Evolutionary conservation across 1,284 basidiomycete species (phyloP).

Genomic region (Fomes fomentarius): DNA sequence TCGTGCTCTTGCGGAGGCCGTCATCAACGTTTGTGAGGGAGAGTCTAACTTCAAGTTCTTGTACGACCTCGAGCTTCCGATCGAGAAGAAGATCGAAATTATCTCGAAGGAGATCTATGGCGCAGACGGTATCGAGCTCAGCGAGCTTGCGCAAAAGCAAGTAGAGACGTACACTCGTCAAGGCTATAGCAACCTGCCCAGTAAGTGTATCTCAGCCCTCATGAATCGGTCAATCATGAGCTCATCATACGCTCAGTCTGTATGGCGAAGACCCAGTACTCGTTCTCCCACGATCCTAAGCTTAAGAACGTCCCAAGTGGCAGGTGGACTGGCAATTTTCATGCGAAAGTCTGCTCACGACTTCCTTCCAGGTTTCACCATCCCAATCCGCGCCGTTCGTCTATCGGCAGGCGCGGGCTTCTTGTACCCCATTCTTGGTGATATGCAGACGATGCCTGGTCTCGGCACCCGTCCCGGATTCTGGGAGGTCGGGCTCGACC

Average conservation of each 20-base stretch:
- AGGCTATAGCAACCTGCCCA: slow-evolving; percentile 81
- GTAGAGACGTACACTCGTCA: slow-evolving; percentile 92
- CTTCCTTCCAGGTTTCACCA: slow-evolving; percentile 71
- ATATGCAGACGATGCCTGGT: slow-evolving; percentile 99
- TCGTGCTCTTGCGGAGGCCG: slow-evolving; percentile 84
- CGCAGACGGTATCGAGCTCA: slow-evolving; percentile 87
- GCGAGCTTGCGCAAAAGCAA: slow-evolving; percentile 83
- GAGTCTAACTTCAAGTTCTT: slow-evolving; percentile 88
- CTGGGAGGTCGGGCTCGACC: slow-evolving; percentile 86
- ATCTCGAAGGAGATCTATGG: slow-evolving; percentile 92
- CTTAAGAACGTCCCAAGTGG: slow-evolving; percentile 87
- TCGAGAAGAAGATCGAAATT: slow-evolving; percentile 86
- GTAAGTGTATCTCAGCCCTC: slow-evolving; percentile 47
- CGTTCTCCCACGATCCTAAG: slow-evolving; percentile 93
- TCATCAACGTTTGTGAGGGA: slow-evolving; percentile 85
- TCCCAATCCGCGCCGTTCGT: slow-evolving; percentile 90
- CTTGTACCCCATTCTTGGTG: slow-evolving; percentile 92
- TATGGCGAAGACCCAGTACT: slow-evolving; percentile 99
- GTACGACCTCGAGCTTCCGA: slow-evolving; percentile 83
- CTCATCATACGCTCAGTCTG: slow-evolving; percentile 61
- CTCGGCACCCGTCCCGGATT: slow-evolving; percentile 92
- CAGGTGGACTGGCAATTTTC: slow-evolving; percentile 14
- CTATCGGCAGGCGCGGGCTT: slow-evolving; percentile 95
- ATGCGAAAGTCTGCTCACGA: not conserved
- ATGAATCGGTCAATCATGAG: not conserved